Evolutionary conservation across 805 yeast genomes (phyloP), one percentile per base, ranked within the genome.

Genomic region (Kuraishia molischiana): DNA sequence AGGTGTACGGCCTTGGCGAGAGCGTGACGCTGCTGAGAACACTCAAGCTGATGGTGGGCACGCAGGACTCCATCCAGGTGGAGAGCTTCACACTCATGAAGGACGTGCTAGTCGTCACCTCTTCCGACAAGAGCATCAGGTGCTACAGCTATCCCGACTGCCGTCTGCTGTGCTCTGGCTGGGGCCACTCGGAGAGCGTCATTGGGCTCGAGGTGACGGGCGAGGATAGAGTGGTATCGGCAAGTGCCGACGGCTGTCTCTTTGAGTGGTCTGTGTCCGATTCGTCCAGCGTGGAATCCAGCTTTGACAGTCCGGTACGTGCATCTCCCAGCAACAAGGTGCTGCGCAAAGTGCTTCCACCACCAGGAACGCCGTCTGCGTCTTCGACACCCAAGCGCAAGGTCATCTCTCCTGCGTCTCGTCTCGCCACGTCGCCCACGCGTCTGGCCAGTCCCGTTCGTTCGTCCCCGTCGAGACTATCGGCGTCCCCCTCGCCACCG

Each of bases 131-230:
- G 50, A 69, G 82, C 20, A 53, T 81, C 2, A 55, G 83, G 19
- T 46, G 64, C 2, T 77, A 69, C 48, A 62, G 63, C 21, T 69
- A 64, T 42, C 39, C 47, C 1, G 61, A 59, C 5, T 81, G 79
- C 1, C 69, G 58, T 36, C 64, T 64, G 8, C 32, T 75, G 8
- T 63, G 72, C 5, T 61, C 68, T 0, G 69, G 64, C 34, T 80
- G 82, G 81, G 89, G 74, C 0, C 79, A 72, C 44, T 66, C 77
- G 1, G 77, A 77, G 29, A 53, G 67, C 1, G 64, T 77, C 4
- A 51, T 71, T 11, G 69, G 73, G 0, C 40, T 79, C 15, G 42
- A 54, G 5, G 32, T 38, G 58, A 38, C 45, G 5, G 38, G 40
- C 13, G 42, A 48, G 3, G 46, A 45, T 2, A 41, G 48, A 4